These are phyloP conservation scores for Ilex paraguariensis DNA, from an alignment of 305 asterid species.

Conservation along the genomic window DNA sequence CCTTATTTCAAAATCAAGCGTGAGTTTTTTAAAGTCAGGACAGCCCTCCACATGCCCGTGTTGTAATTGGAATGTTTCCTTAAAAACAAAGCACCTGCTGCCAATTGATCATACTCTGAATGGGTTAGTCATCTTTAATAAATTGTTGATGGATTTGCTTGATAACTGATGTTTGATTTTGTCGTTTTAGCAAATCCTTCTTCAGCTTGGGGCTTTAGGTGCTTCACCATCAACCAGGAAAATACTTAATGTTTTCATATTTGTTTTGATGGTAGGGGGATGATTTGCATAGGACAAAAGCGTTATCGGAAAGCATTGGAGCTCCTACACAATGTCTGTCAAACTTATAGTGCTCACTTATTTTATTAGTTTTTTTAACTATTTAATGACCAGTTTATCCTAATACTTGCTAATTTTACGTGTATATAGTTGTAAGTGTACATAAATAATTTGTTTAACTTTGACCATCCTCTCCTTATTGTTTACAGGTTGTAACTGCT, in stretches of 20 bases:
- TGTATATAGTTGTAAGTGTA: neutral
- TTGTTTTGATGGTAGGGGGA: conserved; percentile 54
- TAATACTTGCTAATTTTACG: neutral
- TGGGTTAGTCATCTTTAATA: no score
- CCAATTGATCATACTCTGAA: no score
- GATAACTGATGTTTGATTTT: no score
- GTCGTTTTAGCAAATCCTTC: neutral
- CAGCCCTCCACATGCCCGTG: no score
- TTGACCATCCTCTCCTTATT: neutral
- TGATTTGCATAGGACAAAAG: conserved; percentile 93
- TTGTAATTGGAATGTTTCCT: no score
- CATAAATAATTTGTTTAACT: neutral
- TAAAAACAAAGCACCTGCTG: no score
- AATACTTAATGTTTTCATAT: conserved; percentile 20
- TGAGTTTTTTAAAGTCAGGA: conserved; percentile 1
- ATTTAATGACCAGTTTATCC: neutral
- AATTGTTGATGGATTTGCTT: no score
- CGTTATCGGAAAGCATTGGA: conserved; percentile 77
- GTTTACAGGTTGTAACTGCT: conserved; percentile 84
- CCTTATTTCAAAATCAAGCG: no score
- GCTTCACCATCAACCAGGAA: neutral
- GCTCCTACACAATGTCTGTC: conserved; percentile 78
- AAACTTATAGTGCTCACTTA: conserved; percentile 11
- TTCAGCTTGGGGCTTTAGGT: conserved; percentile 3
- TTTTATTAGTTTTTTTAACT: conserved; percentile 3